Evolutionary conservation across 768 basidiomycete genomes (phyloP), one percentile per base, ranked within the genome.

Genomic region (Boletus edulis): DNA sequence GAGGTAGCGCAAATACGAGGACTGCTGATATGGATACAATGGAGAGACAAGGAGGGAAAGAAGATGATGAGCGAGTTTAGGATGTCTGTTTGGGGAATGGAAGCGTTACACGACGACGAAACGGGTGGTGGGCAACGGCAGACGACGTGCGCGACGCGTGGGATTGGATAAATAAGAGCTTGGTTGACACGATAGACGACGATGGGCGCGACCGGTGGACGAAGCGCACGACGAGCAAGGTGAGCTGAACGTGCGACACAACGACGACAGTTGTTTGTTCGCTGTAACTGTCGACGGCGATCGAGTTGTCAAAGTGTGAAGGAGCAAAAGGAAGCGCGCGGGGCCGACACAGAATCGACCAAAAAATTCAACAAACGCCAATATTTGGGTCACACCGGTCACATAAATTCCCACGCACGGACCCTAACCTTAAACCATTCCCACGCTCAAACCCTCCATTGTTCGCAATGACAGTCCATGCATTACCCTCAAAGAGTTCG

Each of bases 111-210:
- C 62, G 62, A 57, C 63, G 69, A 60, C 59, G 66, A 56, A 10
- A 49, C 38, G 41, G 52, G 60, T 31, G 42, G 56, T 49, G 51
- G 52, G 59, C 56, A 67, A 62, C 44, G 50, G 55, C 45, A 46
- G 66, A 67, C 76, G 75, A 76, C 70, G 75, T 76, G 76, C 71
- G 73, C 75, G 76, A 77, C 75, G 75, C 76, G 76, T 72, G 75
- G 66, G 72, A 75, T 49, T 61, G 59, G 69, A 68, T 72, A 72
- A 72, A 73, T 72, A 69, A 57, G 45, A 44, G 52, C 47, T 51
- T 62, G 64, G 54, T 62, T 53, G 59, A 62, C 52, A 56, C 49
- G 46, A 57, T 49, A 49, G 67, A 58, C 61, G 60, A 59, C 55
- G 56, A 63, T 56, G 64, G 55, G 54, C 45, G 58, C 49, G 56